Conservation (phyloP, 2,329 filamentous ascomycete species). For the Stachybotrys chartarum region DNA sequence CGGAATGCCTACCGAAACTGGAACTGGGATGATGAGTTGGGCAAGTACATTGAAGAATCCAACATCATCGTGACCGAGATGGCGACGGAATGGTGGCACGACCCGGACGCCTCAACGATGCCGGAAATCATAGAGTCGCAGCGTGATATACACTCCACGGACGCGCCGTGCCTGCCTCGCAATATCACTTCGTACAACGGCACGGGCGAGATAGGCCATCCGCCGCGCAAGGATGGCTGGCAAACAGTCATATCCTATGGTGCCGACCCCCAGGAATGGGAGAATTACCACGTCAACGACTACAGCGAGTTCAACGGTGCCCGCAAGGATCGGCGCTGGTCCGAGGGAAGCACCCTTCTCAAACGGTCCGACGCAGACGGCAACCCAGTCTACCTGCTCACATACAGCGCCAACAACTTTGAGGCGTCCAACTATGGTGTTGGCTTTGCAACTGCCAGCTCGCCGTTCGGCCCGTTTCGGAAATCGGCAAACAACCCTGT, state of each 20-base stretch:
- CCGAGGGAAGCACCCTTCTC: slow-evolving; percentile 25
- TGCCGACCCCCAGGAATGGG: slow-evolving; percentile 25
- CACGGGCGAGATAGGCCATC: slow-evolving; percentile 22
- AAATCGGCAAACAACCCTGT: slow-evolving; percentile 24
- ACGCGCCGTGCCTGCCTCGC: slow-evolving; percentile 15
- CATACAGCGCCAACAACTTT: slow-evolving; percentile 26
- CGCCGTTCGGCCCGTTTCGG: slow-evolving; percentile 23
- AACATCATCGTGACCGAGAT: slow-evolving; percentile 29
- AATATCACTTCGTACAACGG: slow-evolving; percentile 27
- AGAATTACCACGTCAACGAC: slow-evolving; percentile 27
- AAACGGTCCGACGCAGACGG: slow-evolving; percentile 11
- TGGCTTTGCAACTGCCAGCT: slow-evolving; percentile 23
- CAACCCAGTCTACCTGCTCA: slow-evolving; percentile 20
- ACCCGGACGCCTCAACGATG: slow-evolving; percentile 23
- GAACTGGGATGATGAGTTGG: slow-evolving; percentile 24
- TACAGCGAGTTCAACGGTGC: slow-evolving; percentile 24
- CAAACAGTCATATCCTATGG: slow-evolving; percentile 27
- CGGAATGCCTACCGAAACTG: slow-evolving; percentile 28
- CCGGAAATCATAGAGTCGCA: slow-evolving; percentile 22
- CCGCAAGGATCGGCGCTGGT: slow-evolving; percentile 27
- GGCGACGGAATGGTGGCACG: slow-evolving; percentile 26
- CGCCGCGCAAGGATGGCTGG: slow-evolving; percentile 27
- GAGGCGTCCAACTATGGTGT: slow-evolving; percentile 29
- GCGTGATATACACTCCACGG: slow-evolving; percentile 16
- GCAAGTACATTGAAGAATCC: slow-evolving; percentile 28